phyloP scores from a whole-genome alignment of 1,284 basidiomycete species.

The Schizophyllum amplum region DNA sequence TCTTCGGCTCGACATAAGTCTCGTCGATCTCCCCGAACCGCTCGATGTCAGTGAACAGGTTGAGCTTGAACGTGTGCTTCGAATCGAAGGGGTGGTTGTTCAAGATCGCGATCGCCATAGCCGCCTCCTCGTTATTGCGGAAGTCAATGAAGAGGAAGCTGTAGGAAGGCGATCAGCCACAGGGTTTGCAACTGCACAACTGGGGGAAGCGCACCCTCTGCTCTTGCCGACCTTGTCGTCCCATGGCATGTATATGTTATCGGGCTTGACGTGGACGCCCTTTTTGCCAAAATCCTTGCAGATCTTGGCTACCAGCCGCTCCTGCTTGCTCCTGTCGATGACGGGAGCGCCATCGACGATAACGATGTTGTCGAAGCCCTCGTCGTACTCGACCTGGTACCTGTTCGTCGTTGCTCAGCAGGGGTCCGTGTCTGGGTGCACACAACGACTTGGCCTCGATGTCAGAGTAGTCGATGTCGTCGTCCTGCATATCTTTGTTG shows the following conservation, averaged over 20 bases:
- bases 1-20: constrained; percentile 73
- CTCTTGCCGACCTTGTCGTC: constrained; percentile 71
- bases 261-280: constrained; percentile 69
- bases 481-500: constrained; percentile 28
- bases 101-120: constrained; percentile 72
- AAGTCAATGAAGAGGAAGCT: constrained; percentile 92
- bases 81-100: constrained; percentile 89
- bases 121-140: constrained; percentile 74
- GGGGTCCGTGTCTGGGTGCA: neutral
- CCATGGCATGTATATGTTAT: constrained; percentile 82
- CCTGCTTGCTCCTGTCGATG: constrained; percentile 77
- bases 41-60: constrained; percentile 92
- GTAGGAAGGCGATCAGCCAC: constrained; percentile 6
- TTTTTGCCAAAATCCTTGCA: constrained; percentile 77
- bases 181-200: constrained; percentile 1
- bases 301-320: constrained; percentile 73
- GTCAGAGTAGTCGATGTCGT: constrained; percentile 88
- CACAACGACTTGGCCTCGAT: constrained; percentile 81
- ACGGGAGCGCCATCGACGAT: constrained; percentile 84
- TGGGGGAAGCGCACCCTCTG: constrained; percentile 64
- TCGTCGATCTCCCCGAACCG: constrained; percentile 77
- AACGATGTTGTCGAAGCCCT: constrained; percentile 80
- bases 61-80: constrained; percentile 86
- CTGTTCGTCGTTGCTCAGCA: constrained; percentile 33
- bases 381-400: constrained; percentile 73